Percentiles rank a stretch among this genome's conserved stretches.
phyloP scores from a whole-genome alignment of 805 yeast species.

The Yamadazyma nakazawae region DNA sequence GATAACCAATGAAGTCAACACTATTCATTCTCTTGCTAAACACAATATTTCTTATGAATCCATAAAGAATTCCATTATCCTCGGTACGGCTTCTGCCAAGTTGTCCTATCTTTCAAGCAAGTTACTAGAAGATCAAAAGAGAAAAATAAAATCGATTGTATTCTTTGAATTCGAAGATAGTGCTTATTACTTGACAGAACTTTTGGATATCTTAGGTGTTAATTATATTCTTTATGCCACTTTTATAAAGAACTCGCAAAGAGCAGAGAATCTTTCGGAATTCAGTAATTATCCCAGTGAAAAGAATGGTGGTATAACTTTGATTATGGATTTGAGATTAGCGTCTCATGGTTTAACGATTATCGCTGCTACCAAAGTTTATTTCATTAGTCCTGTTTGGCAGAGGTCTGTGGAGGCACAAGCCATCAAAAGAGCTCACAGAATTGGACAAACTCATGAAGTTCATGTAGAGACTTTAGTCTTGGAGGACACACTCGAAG shows the following conservation, averaged over 20 bases:
- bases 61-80: constrained; percentile 33
- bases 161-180: constrained; percentile 71
- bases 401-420: constrained; percentile 67
- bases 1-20: constrained; percentile 21
- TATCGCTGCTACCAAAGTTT: constrained; percentile 64
- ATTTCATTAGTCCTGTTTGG: constrained; percentile 74
- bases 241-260: constrained; percentile 45
- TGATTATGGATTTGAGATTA: constrained; percentile 64
- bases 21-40: constrained; percentile 15
- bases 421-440: constrained; percentile 73
- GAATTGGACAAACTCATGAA: constrained; percentile 65
- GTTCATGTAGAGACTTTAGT: constrained; percentile 69
- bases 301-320: constrained; percentile 44
- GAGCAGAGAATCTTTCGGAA: constrained; percentile 51
- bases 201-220: constrained; percentile 58
- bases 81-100: constrained; percentile 67
- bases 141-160: constrained; percentile 52
- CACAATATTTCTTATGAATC: constrained; percentile 15
- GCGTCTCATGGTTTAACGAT: constrained; percentile 72
- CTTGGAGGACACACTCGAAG: constrained; percentile 60
- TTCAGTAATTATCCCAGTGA: constrained; percentile 41
- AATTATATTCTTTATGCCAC: constrained; percentile 64
- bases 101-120: constrained; percentile 57
- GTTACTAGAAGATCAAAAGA: constrained; percentile 48
- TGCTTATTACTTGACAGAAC: constrained; percentile 65